A percentile compares a stretch with the other conserved stretches of the same genome.
phyloP scores from a whole-genome alignment of 305 asterid genomes.

The Fraxinus floribunda region DNA sequence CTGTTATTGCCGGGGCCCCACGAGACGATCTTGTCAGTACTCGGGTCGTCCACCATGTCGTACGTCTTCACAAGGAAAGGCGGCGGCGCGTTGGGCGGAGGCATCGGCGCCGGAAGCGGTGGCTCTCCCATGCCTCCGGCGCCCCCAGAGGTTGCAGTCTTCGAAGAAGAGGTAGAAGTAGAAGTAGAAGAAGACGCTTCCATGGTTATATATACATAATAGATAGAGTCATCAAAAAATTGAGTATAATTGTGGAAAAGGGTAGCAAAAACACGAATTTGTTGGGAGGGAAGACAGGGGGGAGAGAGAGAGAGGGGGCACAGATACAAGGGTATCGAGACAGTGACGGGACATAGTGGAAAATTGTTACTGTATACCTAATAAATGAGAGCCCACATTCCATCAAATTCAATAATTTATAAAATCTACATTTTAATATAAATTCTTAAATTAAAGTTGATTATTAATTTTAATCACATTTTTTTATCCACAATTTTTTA shows the following conservation, averaged over 20 bases:
- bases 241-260: neutral
- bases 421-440: too few species aligned
- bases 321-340: neutral
- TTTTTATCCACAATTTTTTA: neutral
- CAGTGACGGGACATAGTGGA: neutral
- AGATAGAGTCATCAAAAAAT: neutral
- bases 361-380: neutral
- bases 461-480: neutral
- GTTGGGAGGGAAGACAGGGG: neutral
- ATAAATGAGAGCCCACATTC: neutral
- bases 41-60: conserved; percentile 60
- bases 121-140: conserved; percentile 5
- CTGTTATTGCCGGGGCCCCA: conserved; percentile 53
- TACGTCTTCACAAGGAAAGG: conserved; percentile 62
- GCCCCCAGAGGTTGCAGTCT: conserved; percentile 4
- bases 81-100: conserved; percentile 43
- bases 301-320: neutral
- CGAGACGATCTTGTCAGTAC: conserved; percentile 51
- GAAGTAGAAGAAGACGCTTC: conserved; percentile 18
- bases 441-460: too few species aligned
- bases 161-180: neutral
- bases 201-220: neutral
- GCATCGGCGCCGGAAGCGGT: conserved; percentile 36
- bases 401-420: neutral
- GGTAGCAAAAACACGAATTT: neutral